These are phyloP conservation scores for Tetragonia tetragonoides DNA, from an alignment of 148 eudicot species.

Conservation along the genomic window DNA sequence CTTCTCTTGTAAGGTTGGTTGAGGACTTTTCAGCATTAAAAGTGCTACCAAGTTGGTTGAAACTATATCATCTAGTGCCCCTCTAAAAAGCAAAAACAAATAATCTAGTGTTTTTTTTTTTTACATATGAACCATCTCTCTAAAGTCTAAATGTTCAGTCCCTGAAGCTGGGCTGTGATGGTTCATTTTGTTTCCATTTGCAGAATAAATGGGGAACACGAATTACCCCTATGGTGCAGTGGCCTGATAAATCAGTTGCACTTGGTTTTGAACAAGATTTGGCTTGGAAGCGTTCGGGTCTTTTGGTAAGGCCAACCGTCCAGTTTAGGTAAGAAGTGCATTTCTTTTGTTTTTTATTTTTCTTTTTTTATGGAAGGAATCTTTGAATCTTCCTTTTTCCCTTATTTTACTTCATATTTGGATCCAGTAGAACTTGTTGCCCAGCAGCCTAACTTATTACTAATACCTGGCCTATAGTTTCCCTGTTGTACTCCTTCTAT, in stretches of 20 bases:
- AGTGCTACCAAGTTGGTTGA: not conserved
- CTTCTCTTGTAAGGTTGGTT: constrained; percentile 85
- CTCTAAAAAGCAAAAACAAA: not conserved
- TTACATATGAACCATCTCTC: not conserved
- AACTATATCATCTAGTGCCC: not conserved
- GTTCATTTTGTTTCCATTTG: constrained; percentile 16
- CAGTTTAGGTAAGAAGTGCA: constrained; percentile 58
- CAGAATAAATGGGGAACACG: constrained; percentile 93
- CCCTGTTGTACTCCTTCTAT: not conserved
- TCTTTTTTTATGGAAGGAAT: not conserved
- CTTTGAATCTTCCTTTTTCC: constrained; percentile 4
- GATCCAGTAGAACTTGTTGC: not conserved
- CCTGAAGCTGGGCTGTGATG: not conserved
- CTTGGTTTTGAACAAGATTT: constrained; percentile 70
- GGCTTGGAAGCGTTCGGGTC: constrained; percentile 95
- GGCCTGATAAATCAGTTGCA: constrained; percentile 78
- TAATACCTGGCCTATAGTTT: not conserved
- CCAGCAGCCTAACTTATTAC: not conserved
- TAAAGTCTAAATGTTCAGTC: not conserved
- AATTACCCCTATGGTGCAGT: constrained; percentile 74
- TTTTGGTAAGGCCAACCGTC: constrained; percentile 78
- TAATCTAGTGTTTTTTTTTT: too few species aligned
- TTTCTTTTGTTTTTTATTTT: not conserved
- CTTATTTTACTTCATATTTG: not conserved
- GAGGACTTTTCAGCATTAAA: not conserved